These are phyloP conservation scores for Comarum palustre DNA, from an alignment of 306 rosid species.

Conservation along the genomic window DNA sequence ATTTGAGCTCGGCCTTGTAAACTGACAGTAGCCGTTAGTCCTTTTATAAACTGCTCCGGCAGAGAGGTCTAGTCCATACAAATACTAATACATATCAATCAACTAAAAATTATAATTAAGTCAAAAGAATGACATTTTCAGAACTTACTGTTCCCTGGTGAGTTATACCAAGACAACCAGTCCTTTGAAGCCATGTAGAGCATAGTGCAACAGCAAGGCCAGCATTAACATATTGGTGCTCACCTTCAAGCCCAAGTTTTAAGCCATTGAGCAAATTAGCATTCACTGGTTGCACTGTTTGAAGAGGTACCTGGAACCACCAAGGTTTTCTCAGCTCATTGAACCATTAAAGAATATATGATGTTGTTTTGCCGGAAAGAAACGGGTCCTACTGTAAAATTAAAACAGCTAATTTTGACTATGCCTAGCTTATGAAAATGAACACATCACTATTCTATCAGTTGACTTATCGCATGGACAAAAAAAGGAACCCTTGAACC, in stretches of 20 bases:
- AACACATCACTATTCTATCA: neutral
- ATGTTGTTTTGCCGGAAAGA: neutral
- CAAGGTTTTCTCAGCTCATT: slow-evolving; percentile 29
- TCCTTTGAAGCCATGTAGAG: slow-evolving; percentile 81
- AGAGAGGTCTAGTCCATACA: slow-evolving; percentile 49
- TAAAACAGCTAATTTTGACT: slow-evolving; percentile 21
- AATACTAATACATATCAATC: slow-evolving; percentile 20
- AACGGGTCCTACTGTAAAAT: slow-evolving; percentile 19
- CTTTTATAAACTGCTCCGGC: slow-evolving; percentile 77
- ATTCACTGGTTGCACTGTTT: slow-evolving; percentile 59
- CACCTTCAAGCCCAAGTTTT: slow-evolving; percentile 91
- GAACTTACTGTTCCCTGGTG: slow-evolving; percentile 57
- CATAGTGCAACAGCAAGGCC: slow-evolving; percentile 84
- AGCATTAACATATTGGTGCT: slow-evolving; percentile 90
- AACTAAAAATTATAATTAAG: slow-evolving; percentile 11
- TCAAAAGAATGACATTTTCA: slow-evolving; percentile 15
- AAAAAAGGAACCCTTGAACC: slow-evolving; percentile 26
- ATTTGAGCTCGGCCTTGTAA: slow-evolving; percentile 96
- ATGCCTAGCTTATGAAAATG: neutral
- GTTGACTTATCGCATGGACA: neutral
- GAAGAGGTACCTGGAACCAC: slow-evolving; percentile 65
- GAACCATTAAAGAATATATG: slow-evolving; percentile 1
- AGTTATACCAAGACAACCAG: slow-evolving; percentile 50
- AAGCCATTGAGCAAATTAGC: slow-evolving; percentile 57
- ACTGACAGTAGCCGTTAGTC: slow-evolving; percentile 62